phyloP scores from a whole-genome alignment of 148 eudicot genomes.

The Nepenthes mirabilis region DNA sequence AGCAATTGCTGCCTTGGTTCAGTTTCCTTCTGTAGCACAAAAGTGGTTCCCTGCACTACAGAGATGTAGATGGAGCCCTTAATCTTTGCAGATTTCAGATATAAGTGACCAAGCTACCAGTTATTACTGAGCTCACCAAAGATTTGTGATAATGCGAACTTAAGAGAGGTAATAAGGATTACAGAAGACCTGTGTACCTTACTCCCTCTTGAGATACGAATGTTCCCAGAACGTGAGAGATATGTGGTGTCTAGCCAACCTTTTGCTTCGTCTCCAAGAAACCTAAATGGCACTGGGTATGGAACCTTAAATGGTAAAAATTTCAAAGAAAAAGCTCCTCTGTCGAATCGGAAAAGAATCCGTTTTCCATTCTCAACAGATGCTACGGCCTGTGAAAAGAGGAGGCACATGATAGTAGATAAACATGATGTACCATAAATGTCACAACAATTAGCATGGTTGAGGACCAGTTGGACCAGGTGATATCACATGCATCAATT shows the following conservation, averaged over 20 bases:
- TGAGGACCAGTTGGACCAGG: no score
- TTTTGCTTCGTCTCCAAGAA: constrained; percentile 96
- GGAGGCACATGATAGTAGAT: no score
- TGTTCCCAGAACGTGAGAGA: constrained; percentile 76
- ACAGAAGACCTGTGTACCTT: constrained; percentile 42
- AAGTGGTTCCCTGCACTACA: constrained; percentile 99
- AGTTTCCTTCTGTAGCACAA: constrained; percentile 85
- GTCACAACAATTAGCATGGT: no score
- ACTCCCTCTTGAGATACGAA: constrained; percentile 92
- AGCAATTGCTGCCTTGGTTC: constrained; percentile 85
- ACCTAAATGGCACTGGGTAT: constrained; percentile 92
- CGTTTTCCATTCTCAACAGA: constrained; percentile 72
- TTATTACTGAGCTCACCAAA: background rate
- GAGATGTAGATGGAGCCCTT: constrained; percentile 34
- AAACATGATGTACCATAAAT: no score
- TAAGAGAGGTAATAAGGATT: background rate
- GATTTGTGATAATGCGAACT: background rate
- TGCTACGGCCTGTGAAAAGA: constrained; percentile 57
- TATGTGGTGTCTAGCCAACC: constrained; percentile 99
- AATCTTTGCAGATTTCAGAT: constrained; percentile 12
- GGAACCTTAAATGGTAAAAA: constrained; percentile 94
- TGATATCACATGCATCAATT: no score
- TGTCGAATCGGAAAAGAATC: constrained; percentile 84
- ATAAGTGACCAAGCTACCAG: background rate
- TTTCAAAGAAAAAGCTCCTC: constrained; percentile 84